Evolutionary conservation across 352 stramenopile genomes (phyloP), one percentile per base, ranked within the genome.

Genomic region (Blastocystis sp.): DNA sequence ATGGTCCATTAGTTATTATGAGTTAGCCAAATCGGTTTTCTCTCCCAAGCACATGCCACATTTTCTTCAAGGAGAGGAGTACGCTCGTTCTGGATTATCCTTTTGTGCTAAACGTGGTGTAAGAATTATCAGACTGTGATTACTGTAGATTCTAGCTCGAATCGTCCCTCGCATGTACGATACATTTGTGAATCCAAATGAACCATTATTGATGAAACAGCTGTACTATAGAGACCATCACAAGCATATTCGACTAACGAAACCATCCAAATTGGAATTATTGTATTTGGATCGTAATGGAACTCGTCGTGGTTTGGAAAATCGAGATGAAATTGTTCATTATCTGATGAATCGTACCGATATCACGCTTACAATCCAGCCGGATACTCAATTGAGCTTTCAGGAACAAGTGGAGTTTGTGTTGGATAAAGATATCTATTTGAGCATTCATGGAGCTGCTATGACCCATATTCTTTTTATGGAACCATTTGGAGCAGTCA

Each of bases 381-480:
- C 27, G 21, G 66, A 83, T 46, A 42, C n/a, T 29, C 49, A 43
- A 19, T 52, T 49, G 71, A 65, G 46, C 16, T 83, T 83, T 27
- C 43, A 65, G 16, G 71, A 83, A n/a, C 71, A 83, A n/a, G 71
- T 83, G 12, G 42, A 54, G 51, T 43, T 21, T 29, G 71, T 83
- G 9, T 29, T 37, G 71, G 29, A 66, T 61, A 49, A 46, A 21
- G 71, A 83, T 32, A 43, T 83, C 14, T 83, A 83, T 43, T 27
- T 83, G n/a, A 83, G 71, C 29, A 65, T 83, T 6, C 71, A 83
- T 29, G 71, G 71, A 12, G 71, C 71, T 11, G 71, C 46, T n/a
- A 83, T 83, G 71, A 83, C 71, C 5, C 43, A 83, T 42, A 83
- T 83, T 12, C 49, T 83, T 19, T 83, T 83, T 43, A 83, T 83